phyloP scores from a whole-genome alignment of 768 basidiomycete species.

The Exidia glandulosa region DNA sequence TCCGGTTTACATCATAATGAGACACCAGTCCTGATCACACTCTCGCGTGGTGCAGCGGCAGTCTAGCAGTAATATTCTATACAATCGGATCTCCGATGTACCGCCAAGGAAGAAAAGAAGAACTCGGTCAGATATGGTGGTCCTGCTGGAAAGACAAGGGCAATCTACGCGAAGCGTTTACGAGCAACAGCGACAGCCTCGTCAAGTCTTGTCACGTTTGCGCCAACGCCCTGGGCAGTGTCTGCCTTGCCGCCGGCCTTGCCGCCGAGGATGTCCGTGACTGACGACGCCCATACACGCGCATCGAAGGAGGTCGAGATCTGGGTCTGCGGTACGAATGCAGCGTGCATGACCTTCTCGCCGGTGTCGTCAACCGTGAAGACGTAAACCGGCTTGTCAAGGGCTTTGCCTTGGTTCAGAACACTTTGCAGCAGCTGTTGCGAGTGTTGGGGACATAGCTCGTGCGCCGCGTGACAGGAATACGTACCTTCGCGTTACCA shows the following conservation, averaged over 20 bases:
- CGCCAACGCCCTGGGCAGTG: slow-evolving; percentile 79
- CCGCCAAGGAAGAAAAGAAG: too few species aligned
- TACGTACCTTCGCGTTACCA: slow-evolving; percentile 71
- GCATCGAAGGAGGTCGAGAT: slow-evolving; percentile 56
- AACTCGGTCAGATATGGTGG: too few species aligned
- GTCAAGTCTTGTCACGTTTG: slow-evolving; percentile 44
- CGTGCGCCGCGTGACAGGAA: not conserved
- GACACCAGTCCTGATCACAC: too few species aligned
- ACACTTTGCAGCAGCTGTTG: slow-evolving; percentile 67
- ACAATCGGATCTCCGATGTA: too few species aligned
- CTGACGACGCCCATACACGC: slow-evolving; percentile 74
- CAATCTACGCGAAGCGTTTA: slow-evolving; percentile 20
- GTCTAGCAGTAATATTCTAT: too few species aligned
- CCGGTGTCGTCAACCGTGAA: slow-evolving; percentile 65
- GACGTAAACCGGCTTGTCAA: slow-evolving; percentile 77
- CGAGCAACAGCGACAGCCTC: slow-evolving; percentile 57
- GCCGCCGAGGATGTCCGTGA: slow-evolving; percentile 74
- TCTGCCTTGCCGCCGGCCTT: slow-evolving; percentile 98
- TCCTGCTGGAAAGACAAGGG: too few species aligned
- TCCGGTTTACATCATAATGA: too few species aligned
- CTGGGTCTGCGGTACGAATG: slow-evolving; percentile 55
- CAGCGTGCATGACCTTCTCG: slow-evolving; percentile 78
- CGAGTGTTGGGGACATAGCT: too few species aligned
- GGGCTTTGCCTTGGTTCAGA: slow-evolving; percentile 66
- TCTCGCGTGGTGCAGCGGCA: too few species aligned